Percentiles rank a stretch among this genome's conserved stretches.
These are phyloP conservation scores for Solanum sejunctum DNA, from an alignment of 257 asterid species.

Conservation along the genomic window DNA sequence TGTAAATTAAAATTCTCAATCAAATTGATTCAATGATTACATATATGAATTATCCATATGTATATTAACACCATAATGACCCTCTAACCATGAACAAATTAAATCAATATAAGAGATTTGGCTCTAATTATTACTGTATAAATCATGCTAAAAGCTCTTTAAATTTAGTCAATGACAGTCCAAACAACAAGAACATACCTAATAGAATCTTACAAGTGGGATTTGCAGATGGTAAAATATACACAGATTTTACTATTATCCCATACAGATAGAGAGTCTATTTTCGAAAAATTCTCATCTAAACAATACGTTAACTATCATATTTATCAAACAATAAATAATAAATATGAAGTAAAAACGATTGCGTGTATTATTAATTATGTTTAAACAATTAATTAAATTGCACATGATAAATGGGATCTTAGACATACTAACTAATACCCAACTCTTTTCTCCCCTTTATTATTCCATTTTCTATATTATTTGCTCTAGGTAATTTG, in stretches of 20 bases:
- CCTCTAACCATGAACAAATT: not conserved
- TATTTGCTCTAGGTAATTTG: not conserved
- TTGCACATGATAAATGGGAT: not conserved
- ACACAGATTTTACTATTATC: accelerated
- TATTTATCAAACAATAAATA: not conserved
- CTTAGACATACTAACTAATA: not conserved
- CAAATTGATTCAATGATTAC: not conserved
- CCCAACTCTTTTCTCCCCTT: not conserved
- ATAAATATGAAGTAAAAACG: not conserved
- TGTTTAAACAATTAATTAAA: not conserved
- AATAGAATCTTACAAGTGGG: no score
- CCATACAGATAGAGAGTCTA: no score
- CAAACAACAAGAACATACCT: no score
- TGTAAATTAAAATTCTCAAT: not conserved
- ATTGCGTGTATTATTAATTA: not conserved
- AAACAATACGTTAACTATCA: not conserved
- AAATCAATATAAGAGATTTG: not conserved
- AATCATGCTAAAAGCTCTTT: not conserved
- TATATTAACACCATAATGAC: not conserved
- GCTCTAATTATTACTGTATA: not conserved
- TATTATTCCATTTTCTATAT: not conserved
- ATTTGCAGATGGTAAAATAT: no score
- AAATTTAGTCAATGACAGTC: not conserved
- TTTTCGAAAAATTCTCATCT: no score
- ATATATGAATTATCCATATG: not conserved